Conservation (phyloP, 805 yeast genomes). For the Suhomyces sp. region DNA sequence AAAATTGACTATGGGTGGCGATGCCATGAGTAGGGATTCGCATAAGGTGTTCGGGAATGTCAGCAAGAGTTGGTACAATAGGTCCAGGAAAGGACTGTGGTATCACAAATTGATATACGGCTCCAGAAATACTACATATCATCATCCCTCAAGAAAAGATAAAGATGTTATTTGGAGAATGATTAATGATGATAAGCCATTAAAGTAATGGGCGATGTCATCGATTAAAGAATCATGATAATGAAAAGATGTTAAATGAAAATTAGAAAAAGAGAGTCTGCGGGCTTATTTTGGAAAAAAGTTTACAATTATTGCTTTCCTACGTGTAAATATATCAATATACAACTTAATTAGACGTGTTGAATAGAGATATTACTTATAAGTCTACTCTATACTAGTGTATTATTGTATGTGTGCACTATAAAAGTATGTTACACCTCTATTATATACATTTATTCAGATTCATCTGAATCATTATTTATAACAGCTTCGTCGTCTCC, state of each 20-base stretch:
- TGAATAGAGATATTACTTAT: no score
- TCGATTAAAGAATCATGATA: background rate
- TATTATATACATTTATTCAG: background rate
- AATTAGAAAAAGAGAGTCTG: no score
- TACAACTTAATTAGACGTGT: background rate
- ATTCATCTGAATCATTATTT: constrained; percentile 21
- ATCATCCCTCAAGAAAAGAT: constrained; percentile 36
- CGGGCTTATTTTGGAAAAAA: no score
- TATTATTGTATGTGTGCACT: constrained; percentile 1
- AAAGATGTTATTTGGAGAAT: constrained; percentile 43
- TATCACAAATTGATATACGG: constrained; percentile 27
- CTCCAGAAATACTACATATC: constrained; percentile 22
- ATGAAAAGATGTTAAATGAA: no score
- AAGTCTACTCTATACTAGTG: background rate
- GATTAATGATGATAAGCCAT: constrained; percentile 38
- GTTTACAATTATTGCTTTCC: no score
- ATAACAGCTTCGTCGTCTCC: constrained; percentile 24
- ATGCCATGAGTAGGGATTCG: constrained; percentile 24
- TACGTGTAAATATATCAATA: background rate
- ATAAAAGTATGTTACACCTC: no score
- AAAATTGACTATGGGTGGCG: constrained; percentile 52
- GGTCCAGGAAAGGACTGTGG: constrained; percentile 15
- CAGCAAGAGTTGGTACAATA: background rate
- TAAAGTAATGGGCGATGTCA: no score
- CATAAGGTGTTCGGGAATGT: background rate